These are phyloP conservation scores for Acer yangbiense DNA, from an alignment of 345 rosid genomes.

Conservation along the genomic window DNA sequence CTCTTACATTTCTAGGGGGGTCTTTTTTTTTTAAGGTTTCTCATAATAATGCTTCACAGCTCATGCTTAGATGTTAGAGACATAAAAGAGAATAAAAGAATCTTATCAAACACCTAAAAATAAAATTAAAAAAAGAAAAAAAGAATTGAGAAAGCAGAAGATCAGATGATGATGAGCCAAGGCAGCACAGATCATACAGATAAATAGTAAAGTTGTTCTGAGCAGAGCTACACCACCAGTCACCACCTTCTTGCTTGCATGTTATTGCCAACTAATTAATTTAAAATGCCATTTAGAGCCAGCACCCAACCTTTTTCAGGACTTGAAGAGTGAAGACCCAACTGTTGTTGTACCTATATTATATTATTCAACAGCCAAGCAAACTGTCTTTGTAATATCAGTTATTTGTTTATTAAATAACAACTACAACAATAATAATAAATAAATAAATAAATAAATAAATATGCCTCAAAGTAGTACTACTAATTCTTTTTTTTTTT, in stretches of 20 bases:
- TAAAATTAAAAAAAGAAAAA: background rate
- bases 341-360: slow-evolving; percentile 34
- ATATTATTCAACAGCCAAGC: slow-evolving; percentile 61
- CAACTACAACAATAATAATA: no score
- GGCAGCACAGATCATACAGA: slow-evolving; percentile 45
- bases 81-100: slow-evolving; percentile 50
- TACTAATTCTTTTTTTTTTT: background rate
- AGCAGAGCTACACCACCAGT: slow-evolving; percentile 39
- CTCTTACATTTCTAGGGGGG: no score
- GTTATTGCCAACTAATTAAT: slow-evolving; percentile 28
- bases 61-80: slow-evolving; percentile 37
- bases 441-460: background rate
- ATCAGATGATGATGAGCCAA: slow-evolving; percentile 25
- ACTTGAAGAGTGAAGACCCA: slow-evolving; percentile 32
- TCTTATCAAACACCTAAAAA: slow-evolving; percentile 38
- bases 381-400: slow-evolving; percentile 62
- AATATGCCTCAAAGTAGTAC: background rate
- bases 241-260: slow-evolving; percentile 17
- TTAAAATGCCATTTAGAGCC: no score
- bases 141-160: slow-evolving; percentile 11
- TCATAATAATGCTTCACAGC: slow-evolving; percentile 28
- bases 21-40: background rate
- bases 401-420: slow-evolving; percentile 25
- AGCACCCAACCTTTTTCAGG: slow-evolving; percentile 10
- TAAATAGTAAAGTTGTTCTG: slow-evolving; percentile 57